Conservation (phyloP, 805 yeast genomes). For the Sungouiozyma ichnusensis region DNA sequence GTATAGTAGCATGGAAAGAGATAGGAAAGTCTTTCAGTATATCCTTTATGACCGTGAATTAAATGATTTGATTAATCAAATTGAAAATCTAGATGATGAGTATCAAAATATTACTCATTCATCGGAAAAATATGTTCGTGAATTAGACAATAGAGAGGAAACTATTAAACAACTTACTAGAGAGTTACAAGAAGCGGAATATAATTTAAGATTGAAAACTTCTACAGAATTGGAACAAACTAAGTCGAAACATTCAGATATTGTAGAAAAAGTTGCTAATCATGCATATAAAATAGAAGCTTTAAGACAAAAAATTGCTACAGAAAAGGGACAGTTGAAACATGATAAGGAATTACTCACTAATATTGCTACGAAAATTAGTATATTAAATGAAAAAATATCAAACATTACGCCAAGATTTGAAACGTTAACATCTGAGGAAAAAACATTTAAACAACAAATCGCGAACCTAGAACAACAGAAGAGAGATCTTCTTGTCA, state of each 20-base stretch:
- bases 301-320: constrained; percentile 29
- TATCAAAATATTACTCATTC: constrained; percentile 41
- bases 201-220: constrained; percentile 38
- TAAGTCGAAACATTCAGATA: constrained; percentile 39
- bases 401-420: constrained; percentile 33
- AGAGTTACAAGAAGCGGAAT: constrained; percentile 37
- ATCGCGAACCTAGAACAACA: constrained; percentile 36
- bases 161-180: constrained; percentile 36
- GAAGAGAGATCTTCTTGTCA: constrained; percentile 54
- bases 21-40: constrained; percentile 63
- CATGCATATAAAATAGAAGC: constrained; percentile 39
- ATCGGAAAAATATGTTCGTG: constrained; percentile 44
- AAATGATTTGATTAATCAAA: constrained; percentile 44
- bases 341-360: constrained; percentile 18
- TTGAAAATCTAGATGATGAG: constrained; percentile 50
- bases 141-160: constrained; percentile 52
- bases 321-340: constrained; percentile 26
- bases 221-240: constrained; percentile 48
- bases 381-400: constrained; percentile 31
- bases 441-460: constrained; percentile 31
- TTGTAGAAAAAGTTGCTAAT: constrained; percentile 39
- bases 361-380: constrained; percentile 24
- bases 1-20: constrained; percentile 56
- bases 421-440: constrained; percentile 31
- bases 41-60: constrained; percentile 70